Percentiles rank a stretch among this genome's conserved stretches.
phyloP scores from a whole-genome alignment of 2,329 filamentous ascomycete species.

The Pestalotiopsis sp. region DNA sequence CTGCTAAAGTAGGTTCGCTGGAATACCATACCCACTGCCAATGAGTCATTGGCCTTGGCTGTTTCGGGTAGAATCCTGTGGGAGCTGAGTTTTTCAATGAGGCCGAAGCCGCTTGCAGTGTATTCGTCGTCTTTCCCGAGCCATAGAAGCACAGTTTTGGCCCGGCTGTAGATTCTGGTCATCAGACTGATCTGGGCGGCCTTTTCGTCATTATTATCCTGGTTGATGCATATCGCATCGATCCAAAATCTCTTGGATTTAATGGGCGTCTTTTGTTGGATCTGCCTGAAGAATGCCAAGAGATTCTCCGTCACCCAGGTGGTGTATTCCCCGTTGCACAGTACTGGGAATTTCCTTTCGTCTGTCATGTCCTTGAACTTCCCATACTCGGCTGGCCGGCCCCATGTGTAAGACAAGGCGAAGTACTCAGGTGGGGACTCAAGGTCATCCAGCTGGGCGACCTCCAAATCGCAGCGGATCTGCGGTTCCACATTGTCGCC shows the following conservation, averaged over 20 bases:
- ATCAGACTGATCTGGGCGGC: background rate
- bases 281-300: background rate
- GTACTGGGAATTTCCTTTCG: background rate
- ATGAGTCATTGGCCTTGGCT: background rate
- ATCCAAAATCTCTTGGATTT: background rate
- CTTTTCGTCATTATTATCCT: background rate
- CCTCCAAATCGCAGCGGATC: background rate
- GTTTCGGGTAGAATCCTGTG: background rate
- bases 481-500: background rate
- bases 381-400: background rate
- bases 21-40: background rate
- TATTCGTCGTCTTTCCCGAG: background rate
- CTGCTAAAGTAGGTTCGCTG: background rate
- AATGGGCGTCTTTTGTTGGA: background rate
- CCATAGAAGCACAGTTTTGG: background rate
- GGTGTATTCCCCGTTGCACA: background rate
- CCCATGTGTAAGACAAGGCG: background rate
- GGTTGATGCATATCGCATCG: background rate
- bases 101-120: background rate
- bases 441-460: background rate
- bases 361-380: background rate
- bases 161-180: background rate
- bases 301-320: background rate
- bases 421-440: background rate
- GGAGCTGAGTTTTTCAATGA: background rate